Percentiles rank a stretch among this genome's conserved stretches.
phyloP scores from a whole-genome alignment of 768 basidiomycete species.

The Piloderma croceum region DNA sequence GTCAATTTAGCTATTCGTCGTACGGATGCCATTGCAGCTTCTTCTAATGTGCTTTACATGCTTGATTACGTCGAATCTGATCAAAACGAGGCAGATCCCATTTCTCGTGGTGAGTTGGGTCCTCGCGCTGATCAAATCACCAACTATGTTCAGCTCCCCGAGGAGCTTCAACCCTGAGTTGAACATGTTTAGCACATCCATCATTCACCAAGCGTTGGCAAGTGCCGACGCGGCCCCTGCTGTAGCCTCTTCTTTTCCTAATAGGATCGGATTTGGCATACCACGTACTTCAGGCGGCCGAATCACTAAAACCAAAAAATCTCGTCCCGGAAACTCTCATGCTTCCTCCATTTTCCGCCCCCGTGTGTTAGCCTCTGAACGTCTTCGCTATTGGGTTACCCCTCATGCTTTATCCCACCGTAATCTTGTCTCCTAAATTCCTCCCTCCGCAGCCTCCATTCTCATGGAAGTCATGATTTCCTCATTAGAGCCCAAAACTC shows the following conservation, averaged over 20 bases:
- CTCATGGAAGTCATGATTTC: not conserved
- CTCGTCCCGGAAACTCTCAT: constrained; percentile 3
- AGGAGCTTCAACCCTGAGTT: not conserved
- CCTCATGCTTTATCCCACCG: constrained; percentile 5
- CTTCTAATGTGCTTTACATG: constrained; percentile 15
- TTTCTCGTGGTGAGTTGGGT: constrained; percentile 21
- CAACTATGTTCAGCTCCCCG: not conserved
- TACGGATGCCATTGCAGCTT: constrained; percentile 5
- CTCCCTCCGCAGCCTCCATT: not conserved
- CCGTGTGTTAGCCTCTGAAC: constrained; percentile 15
- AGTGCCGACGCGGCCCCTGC: not conserved
- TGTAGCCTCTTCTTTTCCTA: not conserved
- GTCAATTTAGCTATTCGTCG: constrained; percentile 26
- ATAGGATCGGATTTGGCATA: not conserved
- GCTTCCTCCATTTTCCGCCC: constrained; percentile 10
- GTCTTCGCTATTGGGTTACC: constrained; percentile 17
- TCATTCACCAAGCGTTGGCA: not conserved
- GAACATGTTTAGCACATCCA: not conserved
- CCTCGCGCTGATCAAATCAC: not conserved
- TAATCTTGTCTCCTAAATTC: not conserved
- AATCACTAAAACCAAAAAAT: constrained; percentile 6
- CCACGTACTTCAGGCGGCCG: not conserved
- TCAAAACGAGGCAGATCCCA: constrained; percentile 27
- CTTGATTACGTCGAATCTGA: constrained; percentile 21
- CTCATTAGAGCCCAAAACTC: constrained; percentile 10